Base-by-base conservation (phyloP, 768 basidiomycete genomes). In the Wakefieldia striispora region DNA sequence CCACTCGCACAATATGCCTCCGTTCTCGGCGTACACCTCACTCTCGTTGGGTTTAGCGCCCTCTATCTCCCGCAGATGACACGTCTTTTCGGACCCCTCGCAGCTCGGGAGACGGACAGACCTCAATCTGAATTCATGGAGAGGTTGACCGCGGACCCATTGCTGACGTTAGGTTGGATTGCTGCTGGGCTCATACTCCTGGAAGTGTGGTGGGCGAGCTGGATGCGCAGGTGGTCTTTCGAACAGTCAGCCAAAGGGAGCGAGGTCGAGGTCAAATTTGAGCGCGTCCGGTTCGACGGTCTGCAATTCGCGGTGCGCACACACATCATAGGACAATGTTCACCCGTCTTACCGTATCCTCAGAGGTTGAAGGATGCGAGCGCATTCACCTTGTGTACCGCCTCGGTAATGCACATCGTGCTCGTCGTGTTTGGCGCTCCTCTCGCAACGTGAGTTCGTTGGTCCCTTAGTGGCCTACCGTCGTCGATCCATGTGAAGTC, bases 381-480 rank as follows among this genome's bases (percentile, higher is more conserved):
- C 58, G 41, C 74, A 16, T 72, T 81, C 36, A 88, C 90, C 0
- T 41, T 81, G 3, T 67, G 69, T 10, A 67, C 71, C 1, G 75
- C 86, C 3, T 33, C 79, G 11, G 57, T 70, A 11, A 65, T 81
- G n/a, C 75, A 84, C 53, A 57, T 63, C 39, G 43, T 82, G 2
- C 56, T 84, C 0, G 67, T 92, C 14, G 61, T 89, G 14, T 84
- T 95, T 54, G 92, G 93, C 0, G 90, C 92, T 10, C 87, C 90
- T 4, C 55, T 87, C 14, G 54, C 72, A 26, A 80, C 77, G 86
- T 86, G 60, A 54, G 61, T 64, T n/a, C 16, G 1, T 24, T 23
- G 23, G 12, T 50, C 29, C 43, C 11, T n/a, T 31, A 27, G 13
- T 21, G 6, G 7, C 40, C 19, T 20, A 19, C 34, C 35, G 6